Percentiles rank a stretch among this genome's conserved stretches.
These are phyloP conservation scores for Solanum rostratum DNA, from an alignment of 257 asterid species.

Conservation along the genomic window DNA sequence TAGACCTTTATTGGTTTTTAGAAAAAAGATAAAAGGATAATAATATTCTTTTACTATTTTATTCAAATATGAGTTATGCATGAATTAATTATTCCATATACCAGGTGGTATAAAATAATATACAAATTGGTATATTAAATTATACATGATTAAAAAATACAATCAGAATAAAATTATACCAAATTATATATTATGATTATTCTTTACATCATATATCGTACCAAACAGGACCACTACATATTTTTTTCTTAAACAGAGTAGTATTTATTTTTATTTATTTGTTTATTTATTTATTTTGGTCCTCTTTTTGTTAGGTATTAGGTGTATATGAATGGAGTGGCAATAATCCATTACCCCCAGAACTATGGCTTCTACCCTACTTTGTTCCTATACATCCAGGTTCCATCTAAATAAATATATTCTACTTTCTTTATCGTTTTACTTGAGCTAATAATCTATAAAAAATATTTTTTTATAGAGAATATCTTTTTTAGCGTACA, in stretches of 20 bases:
- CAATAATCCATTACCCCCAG: conserved; percentile 68
- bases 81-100: background rate
- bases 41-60: background rate
- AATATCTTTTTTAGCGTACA: too few relatives aligned
- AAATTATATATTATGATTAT: background rate
- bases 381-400: conserved; percentile 61
- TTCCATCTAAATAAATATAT: too few relatives aligned
- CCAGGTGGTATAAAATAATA: background rate
- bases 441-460: background rate
- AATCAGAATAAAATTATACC: background rate
- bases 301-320: conserved; percentile 26
- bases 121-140: too few relatives aligned
- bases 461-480: too few relatives aligned
- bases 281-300: background rate
- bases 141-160: too few relatives aligned
- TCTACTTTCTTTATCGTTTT: too few relatives aligned
- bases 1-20: background rate
- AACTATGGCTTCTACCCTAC: conserved; percentile 71
- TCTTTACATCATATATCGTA: background rate
- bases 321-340: conserved; percentile 76
- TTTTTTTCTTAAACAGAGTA: background rate
- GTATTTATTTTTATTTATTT: background rate
- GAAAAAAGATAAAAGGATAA: background rate
- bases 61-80: too few relatives aligned
- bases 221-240: background rate